Evolutionary conservation across 768 basidiomycete species (phyloP).

Genomic region (Macrolepiota fuliginosa): DNA sequence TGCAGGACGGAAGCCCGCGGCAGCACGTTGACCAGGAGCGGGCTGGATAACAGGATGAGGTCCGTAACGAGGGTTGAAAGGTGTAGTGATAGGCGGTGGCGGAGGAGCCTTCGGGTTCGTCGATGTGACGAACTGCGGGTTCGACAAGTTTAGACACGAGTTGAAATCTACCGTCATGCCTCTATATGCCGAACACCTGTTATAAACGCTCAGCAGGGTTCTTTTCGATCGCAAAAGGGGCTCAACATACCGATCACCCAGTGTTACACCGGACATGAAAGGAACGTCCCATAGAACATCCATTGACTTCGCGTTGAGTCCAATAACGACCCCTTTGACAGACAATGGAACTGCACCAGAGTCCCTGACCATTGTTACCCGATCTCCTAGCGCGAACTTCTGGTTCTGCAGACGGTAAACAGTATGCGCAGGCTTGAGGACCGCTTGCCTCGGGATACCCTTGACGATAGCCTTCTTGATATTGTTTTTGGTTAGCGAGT

Average conservation of each 20-base stretch:
- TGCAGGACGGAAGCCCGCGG: constrained; percentile 66
- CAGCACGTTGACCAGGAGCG: constrained; percentile 48
- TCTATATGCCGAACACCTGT: constrained; percentile 87
- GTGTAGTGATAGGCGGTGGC: constrained; percentile 40
- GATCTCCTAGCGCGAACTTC: constrained; percentile 82
- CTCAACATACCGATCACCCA: constrained; percentile 70
- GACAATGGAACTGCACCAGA: constrained; percentile 89
- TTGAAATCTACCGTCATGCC: constrained; percentile 87
- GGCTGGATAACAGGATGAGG: constrained; percentile 63
- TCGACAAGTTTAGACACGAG: constrained; percentile 84
- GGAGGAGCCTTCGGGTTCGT: constrained; percentile 61
- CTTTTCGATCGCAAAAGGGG: neutral
- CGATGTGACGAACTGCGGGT: constrained; percentile 81
- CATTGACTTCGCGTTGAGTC: constrained; percentile 82
- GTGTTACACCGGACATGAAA: constrained; percentile 89
- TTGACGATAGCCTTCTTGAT: constrained; percentile 95
- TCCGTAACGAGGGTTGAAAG: constrained; percentile 69
- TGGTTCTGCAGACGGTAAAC: constrained; percentile 89
- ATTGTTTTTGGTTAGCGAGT: constrained; percentile 59
- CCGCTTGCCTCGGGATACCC: constrained; percentile 87
- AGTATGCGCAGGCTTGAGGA: constrained; percentile 90
- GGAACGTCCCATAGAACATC: constrained; percentile 96
- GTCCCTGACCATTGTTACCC: constrained; percentile 95
- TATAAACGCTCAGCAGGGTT: neutral
- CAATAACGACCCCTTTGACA: constrained; percentile 92